A percentile compares a stretch with the other conserved stretches of the same genome.
Conservation (phyloP, 805 yeast species). For the Candida oleophila region DNA sequence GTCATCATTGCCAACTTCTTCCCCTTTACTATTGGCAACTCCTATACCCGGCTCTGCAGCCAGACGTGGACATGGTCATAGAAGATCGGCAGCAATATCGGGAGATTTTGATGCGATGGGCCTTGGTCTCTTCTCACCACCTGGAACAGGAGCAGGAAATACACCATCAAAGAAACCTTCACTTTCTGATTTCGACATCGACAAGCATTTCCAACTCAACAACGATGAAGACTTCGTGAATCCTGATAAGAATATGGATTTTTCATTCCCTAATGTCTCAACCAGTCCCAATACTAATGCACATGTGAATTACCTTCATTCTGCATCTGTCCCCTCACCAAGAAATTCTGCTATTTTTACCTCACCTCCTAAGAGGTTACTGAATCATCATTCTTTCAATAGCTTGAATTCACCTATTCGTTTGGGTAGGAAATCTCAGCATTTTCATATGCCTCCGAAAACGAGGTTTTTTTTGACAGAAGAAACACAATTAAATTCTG, state of each 20-base stretch:
- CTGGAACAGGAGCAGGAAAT: constrained; percentile 7
- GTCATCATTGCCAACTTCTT: constrained; percentile 12
- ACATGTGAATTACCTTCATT: background rate
- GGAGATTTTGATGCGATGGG: constrained; percentile 70
- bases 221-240: constrained; percentile 36
- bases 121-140: constrained; percentile 34
- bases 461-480: constrained; percentile 29
- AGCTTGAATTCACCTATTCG: constrained; percentile 35
- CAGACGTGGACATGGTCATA: constrained; percentile 60
- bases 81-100: constrained; percentile 84
- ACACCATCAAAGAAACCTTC: constrained; percentile 6
- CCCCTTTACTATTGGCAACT: constrained; percentile 8
- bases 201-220: constrained; percentile 29
- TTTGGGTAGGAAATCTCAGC: constrained; percentile 20
- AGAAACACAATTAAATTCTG: constrained; percentile 24
- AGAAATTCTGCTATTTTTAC: constrained; percentile 1
- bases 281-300: background rate
- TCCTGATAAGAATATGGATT: constrained; percentile 16
- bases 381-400: constrained; percentile 7
- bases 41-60: constrained; percentile 4
- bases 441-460: constrained; percentile 16
- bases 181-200: constrained; percentile 9
- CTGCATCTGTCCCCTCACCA: constrained; percentile 1
- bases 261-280: constrained; percentile 29
- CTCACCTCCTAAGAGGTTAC: constrained; percentile 14